Evolutionary conservation across 176 grass and related monocot species (phyloP).

Genomic region (Bromus sterilis): DNA sequence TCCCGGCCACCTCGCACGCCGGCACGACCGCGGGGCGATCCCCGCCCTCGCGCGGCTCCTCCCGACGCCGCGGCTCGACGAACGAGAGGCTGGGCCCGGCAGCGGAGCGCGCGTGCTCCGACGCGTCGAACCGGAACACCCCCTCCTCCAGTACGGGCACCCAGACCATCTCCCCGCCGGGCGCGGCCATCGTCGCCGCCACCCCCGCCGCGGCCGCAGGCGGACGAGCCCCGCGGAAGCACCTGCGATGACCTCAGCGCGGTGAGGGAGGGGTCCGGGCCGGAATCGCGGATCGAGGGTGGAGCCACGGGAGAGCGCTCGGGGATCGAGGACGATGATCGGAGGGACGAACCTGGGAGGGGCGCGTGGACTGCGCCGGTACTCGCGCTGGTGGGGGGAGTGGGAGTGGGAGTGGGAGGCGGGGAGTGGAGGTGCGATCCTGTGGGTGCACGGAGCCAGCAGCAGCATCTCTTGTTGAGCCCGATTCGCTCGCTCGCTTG

Average conservation of each 20-base stretch:
- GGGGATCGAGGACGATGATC: neutral
- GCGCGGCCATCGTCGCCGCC: neutral
- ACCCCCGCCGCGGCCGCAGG: neutral
- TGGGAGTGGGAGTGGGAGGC: neutral
- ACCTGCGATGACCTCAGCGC: neutral
- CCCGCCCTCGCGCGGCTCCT: slow-evolving; percentile 25
- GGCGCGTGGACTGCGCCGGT: neutral
- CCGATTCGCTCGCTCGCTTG: neutral
- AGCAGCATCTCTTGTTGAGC: slow-evolving; percentile 13
- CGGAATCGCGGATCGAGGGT: neutral
- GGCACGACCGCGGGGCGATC: slow-evolving; percentile 40
- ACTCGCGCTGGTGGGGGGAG: neutral
- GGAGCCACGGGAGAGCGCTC: neutral
- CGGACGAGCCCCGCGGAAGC: neutral
- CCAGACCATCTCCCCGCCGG: slow-evolving; percentile 42
- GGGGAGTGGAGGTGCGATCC: neutral
- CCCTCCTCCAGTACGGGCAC: slow-evolving; percentile 55
- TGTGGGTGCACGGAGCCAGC: neutral
- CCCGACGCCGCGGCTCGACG: slow-evolving; percentile 40
- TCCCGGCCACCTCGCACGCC: slow-evolving; percentile 18
- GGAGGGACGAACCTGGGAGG: neutral
- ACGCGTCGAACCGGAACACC: slow-evolving; percentile 86
- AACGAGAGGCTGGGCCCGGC: slow-evolving; percentile 77
- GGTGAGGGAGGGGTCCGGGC: neutral
- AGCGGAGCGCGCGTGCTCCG: slow-evolving; percentile 35